Evolutionary conservation across 768 basidiomycete species (phyloP), one percentile per base, ranked within the genome.

Genomic region (Collybia nuda): DNA sequence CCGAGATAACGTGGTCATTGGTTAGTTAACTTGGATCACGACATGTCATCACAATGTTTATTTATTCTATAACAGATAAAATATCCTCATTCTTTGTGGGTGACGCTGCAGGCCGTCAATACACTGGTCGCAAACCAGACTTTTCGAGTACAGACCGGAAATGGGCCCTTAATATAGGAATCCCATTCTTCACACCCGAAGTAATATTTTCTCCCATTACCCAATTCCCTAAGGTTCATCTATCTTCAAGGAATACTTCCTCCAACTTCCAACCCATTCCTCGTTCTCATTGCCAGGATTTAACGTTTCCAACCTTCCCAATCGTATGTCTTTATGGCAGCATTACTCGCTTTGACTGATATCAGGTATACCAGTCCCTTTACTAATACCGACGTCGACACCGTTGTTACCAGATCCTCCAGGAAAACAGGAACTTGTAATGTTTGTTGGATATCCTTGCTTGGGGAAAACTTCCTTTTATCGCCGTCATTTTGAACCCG

Each of bases 381-480:
- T 63, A 1, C 66, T 79, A 47, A 76, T 74, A 2, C 81, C 84
- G 2, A 72, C 77, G 2, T 78, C 75, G 5, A 68, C 74, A 0
- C 76, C 80, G 0, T 60, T 86, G 21, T 52, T 84, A 7, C 82
- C 80, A 3, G 17, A 51, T 54, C 54, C 65, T 1, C 57, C 52
- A 0, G 14, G 32, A 14, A 57, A 56, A 24, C 69, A 72, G 61
- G 80, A 82, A 57, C 59, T 78, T 2, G 68, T 81, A 5, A 26
- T 82, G 2, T 80, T 82, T 47, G 74, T 78, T 23, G 79, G 80
- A 39, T 80, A 76, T 53, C 79, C 79, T 1, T 75, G 73, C 56
- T 52, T 80, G 35, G 96, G 96, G 37, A 98, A 98, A 67, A 84
- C 90, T 0, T 79, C 87, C 0, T 90, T 97, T 67, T 98, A 77